Evolutionary conservation across 1,139 yeast genomes (phyloP), one percentile per base, ranked within the genome.

Genomic region (Arxiozyma slooffiae): DNA sequence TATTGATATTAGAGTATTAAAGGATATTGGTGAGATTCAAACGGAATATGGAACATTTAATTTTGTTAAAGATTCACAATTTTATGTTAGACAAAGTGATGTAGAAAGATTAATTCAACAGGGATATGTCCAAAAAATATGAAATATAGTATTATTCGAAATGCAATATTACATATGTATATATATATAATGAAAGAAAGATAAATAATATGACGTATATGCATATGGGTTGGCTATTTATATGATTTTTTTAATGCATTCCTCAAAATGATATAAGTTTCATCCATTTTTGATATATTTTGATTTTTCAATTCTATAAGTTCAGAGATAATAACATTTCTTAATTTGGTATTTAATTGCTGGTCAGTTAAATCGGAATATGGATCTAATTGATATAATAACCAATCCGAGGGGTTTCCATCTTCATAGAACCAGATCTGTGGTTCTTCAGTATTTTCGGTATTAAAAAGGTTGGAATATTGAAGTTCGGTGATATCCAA

Each of bases 11-110:
- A 72, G 98, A 50, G 97, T 92, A 9, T 69, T 92, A 50, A 85
- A 85, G 61, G 95, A 92, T 62, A 97, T 96, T 0, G 98, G 98
- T 1, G 97, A 92, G 64, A 89, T 92, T 41, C 97, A 90, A 63
- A 92, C 98, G 0, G 98, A 92, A 66, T 92, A 92, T 60, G 98
- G 98, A 30, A 96, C 89, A 7, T 89, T 92, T 71, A 90, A 90
- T 60, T 71, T 92, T 59, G 88, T 95, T n/a, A 92, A 90, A 62
- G 94, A 92, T 67, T 86, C 96, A 4, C 98, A 92, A 64, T 90
- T 92, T 64, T 92, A 86, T 65, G 97, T 90, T 23, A 74, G 98
- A 49, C 92, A 88, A 60, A 82, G 94, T 0, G 98, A 92, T 62
- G 98, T 92, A 11, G 97, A 90, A 62, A 72, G 97, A 51, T 74